Evolutionary conservation across 495 filamentous ascomycete genomes (phyloP), one percentile per base, ranked within the genome.

Genomic region (Penicillium maclennaniae): DNA sequence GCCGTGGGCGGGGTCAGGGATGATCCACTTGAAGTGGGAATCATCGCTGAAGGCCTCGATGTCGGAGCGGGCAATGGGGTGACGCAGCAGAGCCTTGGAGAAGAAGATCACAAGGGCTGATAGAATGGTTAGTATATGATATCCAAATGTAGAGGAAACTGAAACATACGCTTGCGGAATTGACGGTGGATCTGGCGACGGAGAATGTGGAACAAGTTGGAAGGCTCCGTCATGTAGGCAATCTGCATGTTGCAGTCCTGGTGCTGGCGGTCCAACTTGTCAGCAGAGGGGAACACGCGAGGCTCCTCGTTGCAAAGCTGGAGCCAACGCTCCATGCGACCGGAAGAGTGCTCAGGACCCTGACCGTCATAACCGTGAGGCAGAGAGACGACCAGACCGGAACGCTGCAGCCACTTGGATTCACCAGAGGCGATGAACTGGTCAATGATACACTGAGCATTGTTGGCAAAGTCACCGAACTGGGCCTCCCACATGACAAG

Each of bases 191-290:
- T 96, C 78, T 98, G 93, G 70, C 93, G 82, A 69, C 93, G 86
- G 52, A 98, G 81, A 60, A 96, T 85, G 77, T 98, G 93, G 86
- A 98, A 98, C 66, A 92, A 66, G 75, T 98, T 98, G 51, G 93
- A 76, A 34, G 93, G 93, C 19, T 81, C 85, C 21, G 92, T 98
- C 86, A 92, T 89, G 81, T 88, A 95, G 51, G 83, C 89, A 69
- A 98, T 86, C 79, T 98, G 93, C 91, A 98, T 96, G 75, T 98
- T 98, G 80, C 88, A 95, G 75, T 98, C 93, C 75, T 98, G 93
- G 78, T 98, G 93, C 71, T 98, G 93, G 62, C 93, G 91, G 27
- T 96, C 86, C 44, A 97, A 83, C 79, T 93, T 96, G 55, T 95
- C 88, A 20, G 77, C 72, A 3, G 82, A 74, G 43, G 93, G 93